These are phyloP conservation scores for Calonectria pseudoreteaudii DNA, from an alignment of 2,329 filamentous ascomycete genomes.

Conservation along the genomic window DNA sequence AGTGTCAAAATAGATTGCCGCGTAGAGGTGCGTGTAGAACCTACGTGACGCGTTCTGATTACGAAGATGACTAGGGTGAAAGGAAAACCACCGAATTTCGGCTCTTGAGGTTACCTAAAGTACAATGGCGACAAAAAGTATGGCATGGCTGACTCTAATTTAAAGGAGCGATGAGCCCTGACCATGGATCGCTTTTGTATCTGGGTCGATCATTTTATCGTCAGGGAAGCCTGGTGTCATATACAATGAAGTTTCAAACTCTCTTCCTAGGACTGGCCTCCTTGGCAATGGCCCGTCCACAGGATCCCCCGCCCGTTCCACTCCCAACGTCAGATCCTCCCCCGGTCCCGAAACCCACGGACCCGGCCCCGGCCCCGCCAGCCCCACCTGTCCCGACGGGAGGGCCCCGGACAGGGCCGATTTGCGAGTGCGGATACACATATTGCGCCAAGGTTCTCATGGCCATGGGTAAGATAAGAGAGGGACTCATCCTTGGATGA, in stretches of 20 bases:
- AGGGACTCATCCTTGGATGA: background rate
- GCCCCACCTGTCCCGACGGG: constrained; percentile 35
- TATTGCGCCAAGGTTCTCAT: constrained; percentile 55
- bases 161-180: background rate
- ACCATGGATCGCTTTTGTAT: background rate
- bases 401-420: constrained; percentile 44
- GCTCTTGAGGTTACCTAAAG: background rate
- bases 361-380: constrained; percentile 32
- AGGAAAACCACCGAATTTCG: background rate
- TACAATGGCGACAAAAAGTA: background rate
- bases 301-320: constrained; percentile 31
- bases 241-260: constrained; percentile 44
- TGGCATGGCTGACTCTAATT: background rate
- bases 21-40: constrained; percentile 19
- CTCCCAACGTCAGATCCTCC: constrained; percentile 34
- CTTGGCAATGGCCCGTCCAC: constrained; percentile 41
- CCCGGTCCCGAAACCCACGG: constrained; percentile 38
- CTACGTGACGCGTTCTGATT: constrained; percentile 6
- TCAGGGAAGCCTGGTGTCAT: background rate
- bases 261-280: constrained; percentile 35
- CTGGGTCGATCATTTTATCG: too few species aligned
- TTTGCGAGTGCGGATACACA: constrained; percentile 56
- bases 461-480: constrained; percentile 47
- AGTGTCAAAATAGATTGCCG: constrained; percentile 7
- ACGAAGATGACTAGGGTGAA: background rate